These are phyloP conservation scores for Suhomyces terraborum DNA, from an alignment of 1,139 yeast genomes.

Conservation along the genomic window DNA sequence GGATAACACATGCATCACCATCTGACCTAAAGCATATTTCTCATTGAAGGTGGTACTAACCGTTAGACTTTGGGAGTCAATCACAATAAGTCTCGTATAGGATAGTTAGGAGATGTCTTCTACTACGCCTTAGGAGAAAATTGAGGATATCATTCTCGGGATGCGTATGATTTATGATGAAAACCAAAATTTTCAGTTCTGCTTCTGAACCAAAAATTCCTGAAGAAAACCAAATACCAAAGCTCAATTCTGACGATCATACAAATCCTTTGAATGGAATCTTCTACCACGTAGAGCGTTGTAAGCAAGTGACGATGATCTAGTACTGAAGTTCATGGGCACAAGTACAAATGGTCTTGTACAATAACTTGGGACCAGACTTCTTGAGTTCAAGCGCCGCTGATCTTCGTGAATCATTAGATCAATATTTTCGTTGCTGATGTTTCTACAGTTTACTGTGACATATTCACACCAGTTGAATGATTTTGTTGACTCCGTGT, in stretches of 20 bases:
- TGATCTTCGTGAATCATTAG: too few species aligned
- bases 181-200: conserved; percentile 70
- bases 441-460: too few species aligned
- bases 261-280: background rate
- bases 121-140: conserved; percentile 9
- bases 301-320: too few species aligned
- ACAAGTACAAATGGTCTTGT: too few species aligned
- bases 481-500: too few species aligned
- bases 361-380: too few species aligned
- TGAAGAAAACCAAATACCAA: conserved; percentile 65
- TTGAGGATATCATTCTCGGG: conserved; percentile 1
- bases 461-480: too few species aligned
- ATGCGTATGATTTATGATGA: conserved; percentile 51
- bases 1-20: conserved; percentile 90
- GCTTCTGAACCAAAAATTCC: conserved; percentile 75
- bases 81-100: conserved; percentile 4
- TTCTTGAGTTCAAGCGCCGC: too few species aligned
- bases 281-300: background rate
- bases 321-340: too few species aligned
- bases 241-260: conserved; percentile 31
- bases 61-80: background rate
- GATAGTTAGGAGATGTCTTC: conserved; percentile 10
- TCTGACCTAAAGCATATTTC: conserved; percentile 51
- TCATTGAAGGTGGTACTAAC: conserved; percentile 5
- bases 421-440: too few species aligned